Conservation (phyloP, 1,284 basidiomycete species). For the Acaromyces ingoldii region DNA sequence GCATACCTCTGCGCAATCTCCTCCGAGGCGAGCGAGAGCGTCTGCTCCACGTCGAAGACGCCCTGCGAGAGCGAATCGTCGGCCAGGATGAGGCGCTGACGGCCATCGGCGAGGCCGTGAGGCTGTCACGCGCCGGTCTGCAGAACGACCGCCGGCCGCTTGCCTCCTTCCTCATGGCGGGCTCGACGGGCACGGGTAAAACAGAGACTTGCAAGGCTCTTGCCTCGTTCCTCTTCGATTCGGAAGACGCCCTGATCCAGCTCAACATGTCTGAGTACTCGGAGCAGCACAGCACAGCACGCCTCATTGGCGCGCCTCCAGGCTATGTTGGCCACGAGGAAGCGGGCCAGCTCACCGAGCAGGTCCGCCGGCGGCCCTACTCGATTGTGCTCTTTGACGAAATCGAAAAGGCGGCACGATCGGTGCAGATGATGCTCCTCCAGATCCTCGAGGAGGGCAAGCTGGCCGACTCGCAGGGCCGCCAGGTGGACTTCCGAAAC, state of each 20-base stretch:
- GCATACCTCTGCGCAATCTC: conserved; percentile 83
- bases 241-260: conserved; percentile 58
- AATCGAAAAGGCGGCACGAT: conserved; percentile 71
- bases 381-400: conserved; percentile 51
- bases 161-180: conserved; percentile 85
- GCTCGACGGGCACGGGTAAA: conserved; percentile 75
- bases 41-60: conserved; percentile 81
- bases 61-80: conserved; percentile 69
- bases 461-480: conserved; percentile 60
- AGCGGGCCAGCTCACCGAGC: conserved; percentile 63
- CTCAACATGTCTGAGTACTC: conserved; percentile 57
- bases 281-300: conserved; percentile 58
- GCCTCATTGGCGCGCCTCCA: conserved; percentile 57
- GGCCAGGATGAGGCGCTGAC: conserved; percentile 79
- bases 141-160: conserved; percentile 80
- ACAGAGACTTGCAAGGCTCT: conserved; percentile 47
- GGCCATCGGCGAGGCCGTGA: conserved; percentile 77
- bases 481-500: conserved; percentile 49
- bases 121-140: conserved; percentile 82
- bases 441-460: conserved; percentile 87
- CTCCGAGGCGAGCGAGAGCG: conserved; percentile 84
- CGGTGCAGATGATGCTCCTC: conserved; percentile 80
- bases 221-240: conserved; percentile 57
- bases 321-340: conserved; percentile 86
- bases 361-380: conserved; percentile 50